phyloP scores from a whole-genome alignment of 1,284 basidiomycete genomes.

The Marasmius oreades region DNA sequence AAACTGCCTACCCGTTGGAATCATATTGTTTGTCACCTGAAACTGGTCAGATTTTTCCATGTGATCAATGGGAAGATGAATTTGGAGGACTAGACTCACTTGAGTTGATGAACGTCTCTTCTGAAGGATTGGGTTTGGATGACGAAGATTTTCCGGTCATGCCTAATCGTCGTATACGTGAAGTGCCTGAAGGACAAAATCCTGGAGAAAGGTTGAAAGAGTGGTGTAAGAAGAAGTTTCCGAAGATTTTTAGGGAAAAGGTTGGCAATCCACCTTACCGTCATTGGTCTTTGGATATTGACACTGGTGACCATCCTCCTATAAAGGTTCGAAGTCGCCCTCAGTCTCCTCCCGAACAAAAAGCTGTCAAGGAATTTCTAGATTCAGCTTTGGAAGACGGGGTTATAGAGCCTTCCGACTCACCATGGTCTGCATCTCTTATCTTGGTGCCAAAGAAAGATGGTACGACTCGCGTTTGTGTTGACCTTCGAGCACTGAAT shows the following conservation, averaged over 20 bases:
- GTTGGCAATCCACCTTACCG: slow-evolving; percentile 3
- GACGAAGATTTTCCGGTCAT: not conserved
- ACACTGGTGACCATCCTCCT: slow-evolving; percentile 6
- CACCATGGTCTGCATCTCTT: slow-evolving; percentile 3
- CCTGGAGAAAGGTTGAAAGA: not conserved
- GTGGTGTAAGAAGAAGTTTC: not conserved
- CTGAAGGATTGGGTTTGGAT: not conserved
- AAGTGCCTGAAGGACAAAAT: not conserved
- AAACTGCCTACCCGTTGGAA: not conserved
- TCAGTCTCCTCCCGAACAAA: slow-evolving; percentile 4
- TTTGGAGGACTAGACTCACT: not conserved
- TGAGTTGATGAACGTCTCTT: too few relatives aligned
- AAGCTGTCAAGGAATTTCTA: slow-evolving; percentile 5
- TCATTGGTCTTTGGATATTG: slow-evolving; percentile 7
- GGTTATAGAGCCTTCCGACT: slow-evolving; percentile 3
- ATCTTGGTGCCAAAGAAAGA: slow-evolving; percentile 1
- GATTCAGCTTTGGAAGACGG: not conserved
- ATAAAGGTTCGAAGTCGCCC: not conserved
- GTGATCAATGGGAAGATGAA: too few relatives aligned
- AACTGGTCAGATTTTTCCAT: not conserved
- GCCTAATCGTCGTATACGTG: not conserved
- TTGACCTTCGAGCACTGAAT: slow-evolving; percentile 4
- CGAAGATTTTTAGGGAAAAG: slow-evolving; percentile 5
- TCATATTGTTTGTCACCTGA: not conserved
- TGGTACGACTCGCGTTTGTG: slow-evolving; percentile 2